Conservation (phyloP, 768 basidiomycete species). For the Lactarius pseudohatsudake region DNA sequence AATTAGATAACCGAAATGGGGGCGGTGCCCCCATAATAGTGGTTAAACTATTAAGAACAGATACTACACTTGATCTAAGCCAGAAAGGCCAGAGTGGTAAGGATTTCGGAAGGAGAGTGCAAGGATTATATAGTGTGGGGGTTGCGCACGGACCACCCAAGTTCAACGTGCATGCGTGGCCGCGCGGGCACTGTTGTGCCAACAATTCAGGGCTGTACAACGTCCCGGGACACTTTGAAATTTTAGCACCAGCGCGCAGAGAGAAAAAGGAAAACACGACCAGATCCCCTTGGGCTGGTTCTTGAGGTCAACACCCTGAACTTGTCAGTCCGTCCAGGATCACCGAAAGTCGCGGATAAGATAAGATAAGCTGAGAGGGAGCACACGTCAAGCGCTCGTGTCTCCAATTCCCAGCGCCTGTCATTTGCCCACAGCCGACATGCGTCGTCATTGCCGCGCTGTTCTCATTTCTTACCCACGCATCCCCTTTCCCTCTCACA, state of each 20-base stretch:
- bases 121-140: constrained; percentile 3
- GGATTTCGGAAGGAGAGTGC: constrained; percentile 16
- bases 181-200: too few relatives aligned
- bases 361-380: not conserved
- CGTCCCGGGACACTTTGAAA: not conserved
- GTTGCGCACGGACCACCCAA: constrained; percentile 26
- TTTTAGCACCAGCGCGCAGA: not conserved
- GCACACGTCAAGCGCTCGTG: not conserved
- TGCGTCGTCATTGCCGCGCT: not conserved
- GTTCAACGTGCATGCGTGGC: not conserved
- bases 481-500: not conserved
- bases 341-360: not conserved
- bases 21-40: constrained; percentile 40
- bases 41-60: constrained; percentile 87
- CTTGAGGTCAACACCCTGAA: not conserved
- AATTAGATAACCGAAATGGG: constrained; percentile 38
- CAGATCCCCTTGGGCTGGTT: not conserved
- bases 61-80: constrained; percentile 98
- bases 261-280: not conserved
- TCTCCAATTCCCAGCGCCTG: not conserved
- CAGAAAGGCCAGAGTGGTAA: constrained; percentile 93
- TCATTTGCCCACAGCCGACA: not conserved
- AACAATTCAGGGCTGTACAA: too few relatives aligned
- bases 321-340: not conserved
- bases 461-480: not conserved